Percentiles rank a stretch among this genome's conserved stretches.
Evolutionary conservation across 306 rosid species (phyloP).

Genomic region (Gynostemma pentaphyllum): DNA sequence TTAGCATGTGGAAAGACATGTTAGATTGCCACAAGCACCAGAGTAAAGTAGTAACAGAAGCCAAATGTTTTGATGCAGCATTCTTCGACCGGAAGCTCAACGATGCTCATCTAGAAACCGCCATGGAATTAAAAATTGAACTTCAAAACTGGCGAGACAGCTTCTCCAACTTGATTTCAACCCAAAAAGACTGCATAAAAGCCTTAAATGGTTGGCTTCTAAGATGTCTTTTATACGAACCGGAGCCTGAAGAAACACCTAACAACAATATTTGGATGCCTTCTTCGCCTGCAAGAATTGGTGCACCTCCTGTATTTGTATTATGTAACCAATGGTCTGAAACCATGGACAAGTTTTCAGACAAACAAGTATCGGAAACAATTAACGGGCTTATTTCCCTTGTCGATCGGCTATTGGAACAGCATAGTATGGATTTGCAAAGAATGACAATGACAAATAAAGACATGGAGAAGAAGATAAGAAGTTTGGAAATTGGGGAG

Average conservation of each 20-base stretch:
- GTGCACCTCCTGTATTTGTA: conserved; percentile 59
- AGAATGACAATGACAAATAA: conserved; percentile 34
- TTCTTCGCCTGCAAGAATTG: conserved; percentile 40
- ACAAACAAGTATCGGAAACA: conserved; percentile 45
- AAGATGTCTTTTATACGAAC: conserved; percentile 46
- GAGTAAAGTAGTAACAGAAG: conserved; percentile 31
- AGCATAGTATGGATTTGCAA: conserved; percentile 28
- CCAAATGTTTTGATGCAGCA: conserved; percentile 22
- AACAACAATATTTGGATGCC: conserved; percentile 17
- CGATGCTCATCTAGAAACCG: conserved; percentile 34
- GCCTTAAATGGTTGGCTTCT: conserved; percentile 68
- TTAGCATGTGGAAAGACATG: conserved; percentile 76
- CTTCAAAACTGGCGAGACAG: conserved; percentile 52
- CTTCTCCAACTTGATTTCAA: conserved; percentile 51
- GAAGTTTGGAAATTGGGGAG: neutral
- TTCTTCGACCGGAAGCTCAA: conserved; percentile 24
- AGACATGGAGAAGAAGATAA: conserved; percentile 32
- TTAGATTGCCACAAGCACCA: conserved; percentile 52
- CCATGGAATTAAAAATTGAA: conserved; percentile 49
- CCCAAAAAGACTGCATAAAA: conserved; percentile 50
- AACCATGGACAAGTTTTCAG: conserved; percentile 44
- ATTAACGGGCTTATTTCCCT: conserved; percentile 31
- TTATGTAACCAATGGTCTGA: conserved; percentile 56
- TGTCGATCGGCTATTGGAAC: conserved; percentile 37
- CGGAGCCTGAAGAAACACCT: conserved; percentile 49